A percentile compares a stretch with the other conserved stretches of the same genome.
Evolutionary conservation across 73 alveolate species (phyloP).

Genomic region (Symbiodinium natans): DNA sequence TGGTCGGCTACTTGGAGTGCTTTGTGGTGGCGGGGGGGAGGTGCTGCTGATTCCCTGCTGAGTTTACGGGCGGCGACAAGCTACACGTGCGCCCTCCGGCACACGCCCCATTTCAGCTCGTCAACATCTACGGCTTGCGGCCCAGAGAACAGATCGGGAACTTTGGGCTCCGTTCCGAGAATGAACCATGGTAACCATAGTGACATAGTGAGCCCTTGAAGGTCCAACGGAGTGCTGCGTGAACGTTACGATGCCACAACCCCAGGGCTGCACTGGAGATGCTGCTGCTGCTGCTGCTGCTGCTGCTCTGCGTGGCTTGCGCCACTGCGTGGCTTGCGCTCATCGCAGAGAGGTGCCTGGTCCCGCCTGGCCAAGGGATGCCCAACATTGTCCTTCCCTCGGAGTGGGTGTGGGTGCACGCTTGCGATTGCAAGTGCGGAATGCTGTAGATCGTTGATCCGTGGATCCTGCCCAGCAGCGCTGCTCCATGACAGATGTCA

Average conservation of each 20-base stretch:
- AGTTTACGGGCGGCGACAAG: slow-evolving; percentile 90
- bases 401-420: not conserved
- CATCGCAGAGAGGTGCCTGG: slow-evolving; percentile 37
- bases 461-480: too few species aligned
- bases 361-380: slow-evolving; percentile 30
- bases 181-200: not conserved
- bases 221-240: slow-evolving; percentile 91
- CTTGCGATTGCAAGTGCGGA: too few species aligned
- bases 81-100: slow-evolving; percentile 54
- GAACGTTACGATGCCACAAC: slow-evolving; percentile 63
- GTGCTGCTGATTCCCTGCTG: too few species aligned
- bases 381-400: not conserved
- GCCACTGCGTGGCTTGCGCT: too few species aligned
- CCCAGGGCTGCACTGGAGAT: too few species aligned
- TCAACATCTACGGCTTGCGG: slow-evolving; percentile 79
- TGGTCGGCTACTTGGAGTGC: too few species aligned
- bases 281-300: too few species aligned
- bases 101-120: slow-evolving; percentile 76
- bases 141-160: too few species aligned
- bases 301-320: too few species aligned
- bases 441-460: not conserved
- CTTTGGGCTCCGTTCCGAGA: not conserved
- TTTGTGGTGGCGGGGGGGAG: too few species aligned
- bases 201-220: not conserved
- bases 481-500: too few species aligned